These are phyloP conservation scores for Tolypocladium guangdongense DNA, from an alignment of 2,329 filamentous ascomycete species.

Conservation along the genomic window DNA sequence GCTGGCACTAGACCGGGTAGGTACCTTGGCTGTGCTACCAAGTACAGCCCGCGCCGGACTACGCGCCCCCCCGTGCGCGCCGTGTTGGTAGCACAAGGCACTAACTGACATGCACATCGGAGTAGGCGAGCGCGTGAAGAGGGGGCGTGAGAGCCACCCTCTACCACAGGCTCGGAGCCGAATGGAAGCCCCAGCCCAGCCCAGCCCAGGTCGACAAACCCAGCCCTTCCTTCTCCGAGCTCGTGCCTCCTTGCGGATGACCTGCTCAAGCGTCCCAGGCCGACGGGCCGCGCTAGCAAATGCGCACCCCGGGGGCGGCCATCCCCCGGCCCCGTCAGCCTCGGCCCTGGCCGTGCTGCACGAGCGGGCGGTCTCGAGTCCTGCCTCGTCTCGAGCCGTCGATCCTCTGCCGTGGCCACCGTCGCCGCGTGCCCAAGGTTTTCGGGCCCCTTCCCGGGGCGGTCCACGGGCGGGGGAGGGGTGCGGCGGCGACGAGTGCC, in stretches of 20 bases:
- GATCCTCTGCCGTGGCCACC: too few species aligned
- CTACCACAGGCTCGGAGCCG: background rate
- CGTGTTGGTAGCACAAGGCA: background rate
- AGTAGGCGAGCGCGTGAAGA: background rate
- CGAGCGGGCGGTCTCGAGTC: too few species aligned
- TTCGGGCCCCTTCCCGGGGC: too few species aligned
- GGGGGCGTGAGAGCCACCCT: constrained; percentile 4
- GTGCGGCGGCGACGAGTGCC: too few species aligned
- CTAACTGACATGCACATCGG: too few species aligned
- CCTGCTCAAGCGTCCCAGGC: background rate
- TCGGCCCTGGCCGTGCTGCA: too few species aligned
- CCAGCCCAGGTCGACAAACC: background rate
- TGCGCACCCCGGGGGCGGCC: background rate
- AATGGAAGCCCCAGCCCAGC: background rate
- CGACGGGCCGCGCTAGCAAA: background rate
- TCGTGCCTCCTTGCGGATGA: too few species aligned
- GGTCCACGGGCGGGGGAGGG: too few species aligned
- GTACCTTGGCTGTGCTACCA: background rate
- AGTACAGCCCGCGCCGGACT: too few species aligned
- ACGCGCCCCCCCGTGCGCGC: background rate
- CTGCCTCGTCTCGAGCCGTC: too few species aligned
- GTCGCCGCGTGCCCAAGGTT: too few species aligned
- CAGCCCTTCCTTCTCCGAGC: too few species aligned
- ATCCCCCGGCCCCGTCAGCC: background rate
- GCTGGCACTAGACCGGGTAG: background rate